phyloP scores from a whole-genome alignment of 208 protist species.

The Trypanosoma lewisi region DNA sequence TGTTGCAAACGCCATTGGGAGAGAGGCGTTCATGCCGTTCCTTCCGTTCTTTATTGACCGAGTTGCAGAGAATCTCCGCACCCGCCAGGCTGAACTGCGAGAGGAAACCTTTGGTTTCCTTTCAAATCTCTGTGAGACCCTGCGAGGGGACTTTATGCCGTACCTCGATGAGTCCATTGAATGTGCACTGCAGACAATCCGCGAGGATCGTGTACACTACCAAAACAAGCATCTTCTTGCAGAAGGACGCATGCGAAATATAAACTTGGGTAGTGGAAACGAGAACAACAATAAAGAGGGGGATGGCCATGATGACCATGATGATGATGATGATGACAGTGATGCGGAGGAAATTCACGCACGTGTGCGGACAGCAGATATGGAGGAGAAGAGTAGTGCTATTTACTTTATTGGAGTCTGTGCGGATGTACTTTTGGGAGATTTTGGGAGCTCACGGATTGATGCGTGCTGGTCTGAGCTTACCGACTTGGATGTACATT shows the following conservation, averaged over 20 bases:
- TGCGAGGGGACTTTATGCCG: constrained; percentile 51
- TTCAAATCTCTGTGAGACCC: constrained; percentile 77
- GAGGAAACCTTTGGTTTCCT: constrained; percentile 87
- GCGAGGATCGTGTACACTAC: constrained; percentile 57
- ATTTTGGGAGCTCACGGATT: constrained; percentile 49
- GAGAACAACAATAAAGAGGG: constrained; percentile 12
- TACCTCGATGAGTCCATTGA: constrained; percentile 68
- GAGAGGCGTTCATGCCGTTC: constrained; percentile 62
- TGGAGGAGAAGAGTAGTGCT: constrained; percentile 82
- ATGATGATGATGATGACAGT: constrained; percentile 27
- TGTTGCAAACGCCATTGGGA: constrained; percentile 67
- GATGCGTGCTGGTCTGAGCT: constrained; percentile 56
- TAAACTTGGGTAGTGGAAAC: constrained; percentile 14
- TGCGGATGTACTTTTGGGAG: constrained; percentile 48
- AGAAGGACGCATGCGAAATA: constrained; percentile 28
- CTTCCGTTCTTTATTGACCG: constrained; percentile 68
- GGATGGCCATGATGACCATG: constrained; percentile 29
- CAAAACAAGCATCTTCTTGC: constrained; percentile 69
- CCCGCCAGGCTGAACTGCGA: constrained; percentile 51
- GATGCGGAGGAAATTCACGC: constrained; percentile 65
- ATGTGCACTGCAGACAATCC: constrained; percentile 62
- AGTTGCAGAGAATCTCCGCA: constrained; percentile 57
- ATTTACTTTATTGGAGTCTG: constrained; percentile 82
- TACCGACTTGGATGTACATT: constrained; percentile 43
- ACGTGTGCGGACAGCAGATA: constrained; percentile 73